phyloP scores from a whole-genome alignment of 1,284 basidiomycete genomes.

The Rhodotorula sp. region DNA sequence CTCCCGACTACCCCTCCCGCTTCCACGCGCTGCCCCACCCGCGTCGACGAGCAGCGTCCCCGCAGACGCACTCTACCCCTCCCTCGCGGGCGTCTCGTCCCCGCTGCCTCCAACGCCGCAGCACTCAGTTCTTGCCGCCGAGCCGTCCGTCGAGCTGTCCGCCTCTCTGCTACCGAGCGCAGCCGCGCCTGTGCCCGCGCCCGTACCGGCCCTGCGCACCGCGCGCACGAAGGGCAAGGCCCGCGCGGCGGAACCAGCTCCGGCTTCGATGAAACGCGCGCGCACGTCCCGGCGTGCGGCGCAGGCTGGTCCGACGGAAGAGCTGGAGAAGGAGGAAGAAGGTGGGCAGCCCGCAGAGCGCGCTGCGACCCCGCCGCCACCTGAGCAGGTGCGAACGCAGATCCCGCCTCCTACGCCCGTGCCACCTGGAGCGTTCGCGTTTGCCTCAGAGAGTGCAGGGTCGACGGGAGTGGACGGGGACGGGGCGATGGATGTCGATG shows the following conservation, averaged over 20 bases:
- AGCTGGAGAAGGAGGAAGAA: not conserved
- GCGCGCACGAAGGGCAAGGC: slow-evolving; percentile 2
- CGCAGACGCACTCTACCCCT: slow-evolving; percentile 14
- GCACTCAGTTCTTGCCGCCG: not conserved
- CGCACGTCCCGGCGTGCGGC: not conserved
- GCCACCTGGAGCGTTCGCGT: slow-evolving; percentile 22
- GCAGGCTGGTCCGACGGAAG: not conserved
- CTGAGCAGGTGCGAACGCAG: not conserved
- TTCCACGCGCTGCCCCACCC: not conserved
- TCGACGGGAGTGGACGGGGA: not conserved
- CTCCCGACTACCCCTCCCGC: not conserved
- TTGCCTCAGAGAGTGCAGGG: not conserved
- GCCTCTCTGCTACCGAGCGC: too few species aligned
- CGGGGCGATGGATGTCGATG: not conserved
- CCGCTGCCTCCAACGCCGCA: not conserved
- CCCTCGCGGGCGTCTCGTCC: not conserved
- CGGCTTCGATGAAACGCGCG: not conserved
- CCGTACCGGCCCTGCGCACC: not conserved
- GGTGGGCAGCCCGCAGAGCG: not conserved
- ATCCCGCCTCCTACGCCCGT: slow-evolving; percentile 18
- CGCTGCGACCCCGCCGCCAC: not conserved
- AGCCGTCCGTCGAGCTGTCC: too few species aligned
- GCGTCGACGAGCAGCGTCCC: not conserved
- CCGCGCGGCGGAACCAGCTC: not conserved
- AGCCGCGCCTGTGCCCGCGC: not conserved